Evolutionary conservation across 495 filamentous ascomycete genomes (phyloP), one percentile per base, ranked within the genome.

Genomic region (Penicillium canariense): DNA sequence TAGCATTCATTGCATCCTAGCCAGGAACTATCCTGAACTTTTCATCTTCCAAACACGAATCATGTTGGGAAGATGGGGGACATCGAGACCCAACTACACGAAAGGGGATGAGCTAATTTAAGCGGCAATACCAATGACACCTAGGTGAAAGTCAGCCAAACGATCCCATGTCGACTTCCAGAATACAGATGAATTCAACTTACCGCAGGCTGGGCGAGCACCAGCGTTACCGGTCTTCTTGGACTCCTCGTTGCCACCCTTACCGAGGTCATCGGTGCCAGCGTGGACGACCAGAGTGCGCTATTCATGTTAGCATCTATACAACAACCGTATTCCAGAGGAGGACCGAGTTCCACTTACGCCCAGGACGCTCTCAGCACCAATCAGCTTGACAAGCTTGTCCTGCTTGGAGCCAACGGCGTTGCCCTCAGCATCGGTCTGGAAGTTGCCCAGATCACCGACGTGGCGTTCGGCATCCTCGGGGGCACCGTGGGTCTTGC

Each of bases 171-270:
- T n/a, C n/a, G n/a, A n/a, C n/a, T n/a, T n/a, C n/a, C n/a, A n/a
- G 23, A 15, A 36, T 23, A 40, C 20, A 2, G 11, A 46, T 17
- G n/a, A 20, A 14, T 49, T 49, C 40, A 38, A 77, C 81, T 71
- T 83, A 84, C 93, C 94, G 75, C 94, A 98, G 68, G 94, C 95
- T 61, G 93, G 94, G 62, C 94, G 88, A 51, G 74, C 65, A 59
- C 94, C 94, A 70, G 93, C 95, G 71, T 97, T 97, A 57, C 94
- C 95, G 45, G 95, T 98, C 84, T 91, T 96, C 78, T 94, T 90
- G 65, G 90, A 95, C 82, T 96, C 89, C 78, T 90, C 86, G 75
- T 89, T 83, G 46, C 79, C 89, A 66, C 91, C 91, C 79, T 85
- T 84, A 69, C 95, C 94, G 55, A 98, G 86, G 66, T 98, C 94